These are phyloP conservation scores for Bruguiera sexangula DNA, from an alignment of 345 rosid species.

Conservation along the genomic window DNA sequence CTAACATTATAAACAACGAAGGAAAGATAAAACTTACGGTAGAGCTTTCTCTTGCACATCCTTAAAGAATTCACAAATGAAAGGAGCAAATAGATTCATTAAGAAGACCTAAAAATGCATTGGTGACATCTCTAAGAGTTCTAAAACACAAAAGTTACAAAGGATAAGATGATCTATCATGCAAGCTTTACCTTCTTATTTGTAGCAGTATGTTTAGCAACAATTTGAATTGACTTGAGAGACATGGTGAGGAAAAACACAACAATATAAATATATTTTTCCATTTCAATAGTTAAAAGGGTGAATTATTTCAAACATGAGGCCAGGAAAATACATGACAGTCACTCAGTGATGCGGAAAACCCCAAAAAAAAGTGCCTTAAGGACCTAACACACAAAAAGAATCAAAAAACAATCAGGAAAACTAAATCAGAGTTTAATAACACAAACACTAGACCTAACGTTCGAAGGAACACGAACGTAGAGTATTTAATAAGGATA, in stretches of 20 bases:
- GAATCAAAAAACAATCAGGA: too few species aligned
- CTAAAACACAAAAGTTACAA: not conserved
- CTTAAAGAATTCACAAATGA: slow-evolving; percentile 96
- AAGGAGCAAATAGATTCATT: slow-evolving; percentile 97
- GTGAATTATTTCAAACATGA: not conserved
- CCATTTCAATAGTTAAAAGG: slow-evolving; percentile 70
- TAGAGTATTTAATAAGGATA: too few species aligned
- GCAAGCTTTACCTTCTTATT: slow-evolving; percentile 65
- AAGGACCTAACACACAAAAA: too few species aligned
- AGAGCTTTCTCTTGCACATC: slow-evolving; percentile 68
- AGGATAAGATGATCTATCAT: not conserved
- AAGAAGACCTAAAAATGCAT: slow-evolving; percentile 53
- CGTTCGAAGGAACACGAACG: too few species aligned
- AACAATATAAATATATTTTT: slow-evolving; percentile 76
- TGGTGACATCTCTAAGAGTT: not conserved
- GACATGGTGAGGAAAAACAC: slow-evolving; percentile 96
- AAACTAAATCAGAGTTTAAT: too few species aligned
- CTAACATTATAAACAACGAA: slow-evolving; percentile 4
- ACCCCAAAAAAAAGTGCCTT: too few species aligned
- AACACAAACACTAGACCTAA: too few species aligned
- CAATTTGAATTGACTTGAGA: slow-evolving; percentile 81
- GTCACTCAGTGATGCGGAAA: too few species aligned
- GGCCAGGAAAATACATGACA: too few species aligned
- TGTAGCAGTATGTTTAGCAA: slow-evolving; percentile 88
- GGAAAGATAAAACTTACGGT: slow-evolving; percentile 50